Conservation (phyloP, 1,139 yeast genomes). For the Chernovozyma aurita region DNA sequence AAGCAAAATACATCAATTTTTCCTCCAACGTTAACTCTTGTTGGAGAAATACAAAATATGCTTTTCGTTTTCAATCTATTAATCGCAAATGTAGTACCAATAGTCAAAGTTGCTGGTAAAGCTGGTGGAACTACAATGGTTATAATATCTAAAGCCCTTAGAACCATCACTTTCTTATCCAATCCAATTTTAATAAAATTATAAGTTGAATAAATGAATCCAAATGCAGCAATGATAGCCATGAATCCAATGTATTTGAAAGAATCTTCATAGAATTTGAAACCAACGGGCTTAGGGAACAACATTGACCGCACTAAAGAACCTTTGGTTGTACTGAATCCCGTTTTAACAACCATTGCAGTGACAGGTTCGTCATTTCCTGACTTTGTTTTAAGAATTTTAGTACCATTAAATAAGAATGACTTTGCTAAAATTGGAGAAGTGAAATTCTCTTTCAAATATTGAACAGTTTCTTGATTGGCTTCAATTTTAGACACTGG, state of each 20-base stretch:
- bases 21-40: constrained; percentile 91
- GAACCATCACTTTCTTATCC: constrained; percentile 61
- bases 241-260: constrained; percentile 94
- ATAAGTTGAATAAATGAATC: constrained; percentile 78
- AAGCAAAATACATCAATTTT: constrained; percentile 86
- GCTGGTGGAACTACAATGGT: constrained; percentile 99
- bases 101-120: constrained; percentile 91
- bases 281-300: constrained; percentile 91
- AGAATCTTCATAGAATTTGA: constrained; percentile 90
- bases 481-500: constrained; percentile 85
- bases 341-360: constrained; percentile 85
- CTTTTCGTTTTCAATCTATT: constrained; percentile 55
- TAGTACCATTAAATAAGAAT: constrained; percentile 83
- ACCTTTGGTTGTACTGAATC: constrained; percentile 96
- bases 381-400: constrained; percentile 74
- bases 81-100: constrained; percentile 91
- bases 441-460: constrained; percentile 55
- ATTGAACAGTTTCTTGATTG: constrained; percentile 52
- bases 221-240: constrained; percentile 79
- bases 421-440: constrained; percentile 68
- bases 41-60: constrained; percentile 89
- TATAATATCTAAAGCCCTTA: constrained; percentile 88
- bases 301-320: constrained; percentile 90
- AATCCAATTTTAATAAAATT: constrained; percentile 78
- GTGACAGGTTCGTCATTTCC: constrained; percentile 67